Evolutionary conservation across 139 green algal species (phyloP), one percentile per base, ranked within the genome.

Genomic region (Micromonas commoda): DNA sequence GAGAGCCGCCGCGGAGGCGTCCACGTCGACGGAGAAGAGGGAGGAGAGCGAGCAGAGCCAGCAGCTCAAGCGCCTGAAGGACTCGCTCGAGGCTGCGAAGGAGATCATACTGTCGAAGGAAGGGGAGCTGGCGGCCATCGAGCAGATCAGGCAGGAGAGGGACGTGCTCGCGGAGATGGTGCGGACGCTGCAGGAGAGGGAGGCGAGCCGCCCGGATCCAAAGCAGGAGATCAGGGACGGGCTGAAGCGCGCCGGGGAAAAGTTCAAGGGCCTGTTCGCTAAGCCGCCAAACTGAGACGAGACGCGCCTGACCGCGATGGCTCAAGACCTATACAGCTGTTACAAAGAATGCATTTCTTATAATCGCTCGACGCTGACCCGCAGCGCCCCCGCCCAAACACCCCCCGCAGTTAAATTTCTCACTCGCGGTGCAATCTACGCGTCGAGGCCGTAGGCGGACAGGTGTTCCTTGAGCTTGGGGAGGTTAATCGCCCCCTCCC

Each of bases 401-500:
- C n/a, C n/a, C n/a, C n/a, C n/a, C n/a, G n/a, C n/a, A n/a, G n/a
- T n/a, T n/a, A n/a, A n/a, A n/a, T n/a, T n/a, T n/a, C n/a, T n/a
- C n/a, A n/a, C n/a, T n/a, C n/a, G n/a, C n/a, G n/a, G n/a, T n/a
- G n/a, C n/a, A n/a, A n/a, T n/a, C n/a, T n/a, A n/a, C n/a, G n/a
- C n/a, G n/a, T n/a, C n/a, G n/a, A n/a, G n/a, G n/a, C n/a, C n/a
- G n/a, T n/a, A n/a, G n/a, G n/a, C n/a, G n/a, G n/a, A n/a, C 28
- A 98, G 73, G 74, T 94, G 96, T 9, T 88, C 77, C 3, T 81
- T 2, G 23, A 98, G 71, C 54, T 88, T 82, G 1, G 83, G 77
- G 78, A 91, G 91, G 21, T 82, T 89, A 39, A 99, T 88, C 13
- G 92, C 94, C 0, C 94, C 94, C 82, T 99, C 94, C 0, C 79